These are phyloP conservation scores for Paraconiothyrium brasiliense DNA, from an alignment of 2,329 filamentous ascomycete species.

Conservation along the genomic window DNA sequence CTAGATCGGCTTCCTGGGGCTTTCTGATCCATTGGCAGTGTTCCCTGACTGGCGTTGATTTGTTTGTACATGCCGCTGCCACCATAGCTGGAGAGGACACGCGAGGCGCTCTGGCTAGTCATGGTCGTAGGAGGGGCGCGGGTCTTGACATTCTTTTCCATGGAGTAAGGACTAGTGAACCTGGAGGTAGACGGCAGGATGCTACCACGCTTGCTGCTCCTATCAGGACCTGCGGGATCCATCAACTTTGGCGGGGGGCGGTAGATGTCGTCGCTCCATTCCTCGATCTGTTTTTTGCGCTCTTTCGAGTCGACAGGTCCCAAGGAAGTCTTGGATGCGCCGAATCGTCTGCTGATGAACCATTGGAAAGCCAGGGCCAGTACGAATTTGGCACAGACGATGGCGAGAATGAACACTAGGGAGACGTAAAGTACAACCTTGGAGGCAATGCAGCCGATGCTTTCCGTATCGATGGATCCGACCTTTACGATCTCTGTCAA, in stretches of 20 bases:
- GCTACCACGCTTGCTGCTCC: slow-evolving; percentile 81
- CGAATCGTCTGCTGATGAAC: slow-evolving; percentile 90
- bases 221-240: slow-evolving; percentile 74
- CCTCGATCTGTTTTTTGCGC: slow-evolving; percentile 92
- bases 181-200: slow-evolving; percentile 92
- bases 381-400: slow-evolving; percentile 86
- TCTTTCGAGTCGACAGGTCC: slow-evolving; percentile 78
- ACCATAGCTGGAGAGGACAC: slow-evolving; percentile 68
- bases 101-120: slow-evolving; percentile 84
- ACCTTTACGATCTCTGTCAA: slow-evolving; percentile 95
- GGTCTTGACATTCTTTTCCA: slow-evolving; percentile 67
- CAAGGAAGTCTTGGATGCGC: slow-evolving; percentile 84
- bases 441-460: slow-evolving; percentile 95
- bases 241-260: slow-evolving; percentile 83
- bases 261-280: slow-evolving; percentile 98
- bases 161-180: slow-evolving; percentile 89
- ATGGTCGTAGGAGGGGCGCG: slow-evolving; percentile 83
- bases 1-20: slow-evolving; percentile 51
- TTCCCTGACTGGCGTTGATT: slow-evolving; percentile 66
- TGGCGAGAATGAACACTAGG: slow-evolving; percentile 87
- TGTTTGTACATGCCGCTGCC: slow-evolving; percentile 70
- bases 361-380: slow-evolving; percentile 93
- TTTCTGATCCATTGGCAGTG: slow-evolving; percentile 58
- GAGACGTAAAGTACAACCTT: slow-evolving; percentile 97
- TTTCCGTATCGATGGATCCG: slow-evolving; percentile 93